These are phyloP conservation scores for Immersiella caudata DNA, from an alignment of 495 filamentous ascomycete species.

Conservation along the genomic window DNA sequence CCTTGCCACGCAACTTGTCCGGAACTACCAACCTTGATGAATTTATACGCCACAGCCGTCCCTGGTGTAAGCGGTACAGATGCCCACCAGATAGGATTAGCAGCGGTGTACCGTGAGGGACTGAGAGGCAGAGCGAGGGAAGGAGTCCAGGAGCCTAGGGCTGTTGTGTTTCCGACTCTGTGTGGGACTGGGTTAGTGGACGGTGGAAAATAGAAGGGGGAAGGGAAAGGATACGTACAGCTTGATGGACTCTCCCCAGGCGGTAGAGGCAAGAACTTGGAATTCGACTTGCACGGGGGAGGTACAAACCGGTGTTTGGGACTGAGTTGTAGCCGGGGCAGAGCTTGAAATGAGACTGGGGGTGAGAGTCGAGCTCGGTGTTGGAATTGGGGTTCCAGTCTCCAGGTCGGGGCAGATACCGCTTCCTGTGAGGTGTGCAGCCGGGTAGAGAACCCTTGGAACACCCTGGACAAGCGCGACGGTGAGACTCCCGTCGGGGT, in stretches of 20 bases:
- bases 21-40: slow-evolving; percentile 60
- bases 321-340: slow-evolving; percentile 32
- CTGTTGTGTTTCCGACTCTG: slow-evolving; percentile 53
- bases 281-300: slow-evolving; percentile 57
- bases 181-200: neutral
- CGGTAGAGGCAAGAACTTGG: slow-evolving; percentile 56
- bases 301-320: neutral
- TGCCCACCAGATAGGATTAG: slow-evolving; percentile 61
- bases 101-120: slow-evolving; percentile 57
- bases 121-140: slow-evolving; percentile 53
- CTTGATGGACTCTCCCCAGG: slow-evolving; percentile 60
- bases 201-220: neutral
- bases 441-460: slow-evolving; percentile 55
- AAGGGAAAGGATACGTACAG: slow-evolving; percentile 36
- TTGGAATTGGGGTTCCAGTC: neutral
- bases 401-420: slow-evolving; percentile 41
- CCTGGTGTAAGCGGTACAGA: slow-evolving; percentile 55
- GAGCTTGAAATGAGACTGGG: slow-evolving; percentile 44
- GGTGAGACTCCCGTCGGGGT: slow-evolving; percentile 47
- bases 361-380: neutral
- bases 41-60: slow-evolving; percentile 65
- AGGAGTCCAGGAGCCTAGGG: slow-evolving; percentile 62
- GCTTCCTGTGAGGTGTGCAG: slow-evolving; percentile 38
- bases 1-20: slow-evolving; percentile 64
- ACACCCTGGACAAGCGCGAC: slow-evolving; percentile 53